Conservation (phyloP, 1,284 basidiomycete genomes). For the Tilletiaria anomala region DNA sequence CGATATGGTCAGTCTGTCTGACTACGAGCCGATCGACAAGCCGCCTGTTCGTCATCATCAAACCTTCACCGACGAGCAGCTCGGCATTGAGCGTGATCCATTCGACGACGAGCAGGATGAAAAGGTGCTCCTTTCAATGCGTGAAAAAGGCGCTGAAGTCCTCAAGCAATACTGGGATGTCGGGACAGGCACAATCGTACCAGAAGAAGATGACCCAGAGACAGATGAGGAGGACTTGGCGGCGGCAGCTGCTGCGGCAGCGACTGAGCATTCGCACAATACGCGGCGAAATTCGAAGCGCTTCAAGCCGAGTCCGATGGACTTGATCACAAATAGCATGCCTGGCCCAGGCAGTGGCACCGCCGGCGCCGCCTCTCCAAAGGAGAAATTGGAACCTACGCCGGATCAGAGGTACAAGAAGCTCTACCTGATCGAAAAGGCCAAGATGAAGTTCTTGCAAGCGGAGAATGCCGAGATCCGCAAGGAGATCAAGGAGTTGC, state of each 20-base stretch:
- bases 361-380: background rate
- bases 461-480: conserved; percentile 12
- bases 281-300: background rate
- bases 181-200: background rate
- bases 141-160: background rate
- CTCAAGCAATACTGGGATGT: background rate
- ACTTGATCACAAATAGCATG: background rate
- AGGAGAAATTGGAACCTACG: too few species aligned
- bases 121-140: background rate
- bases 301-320: background rate
- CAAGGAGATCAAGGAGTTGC: background rate
- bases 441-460: conserved; percentile 14
- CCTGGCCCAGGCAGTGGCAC: background rate
- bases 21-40: background rate
- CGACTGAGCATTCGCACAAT: background rate
- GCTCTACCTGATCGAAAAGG: conserved; percentile 30
- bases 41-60: background rate
- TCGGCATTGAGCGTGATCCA: background rate
- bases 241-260: background rate
- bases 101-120: conserved; percentile 5
- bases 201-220: background rate
- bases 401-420: conserved; percentile 2
- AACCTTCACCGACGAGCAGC: background rate
- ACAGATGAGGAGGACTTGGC: background rate
- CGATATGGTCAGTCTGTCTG: background rate